A percentile compares a stretch with the other conserved stretches of the same genome.
These are phyloP conservation scores for Emmonsia crescens DNA, from an alignment of 2,329 filamentous ascomycete species.

Conservation along the genomic window DNA sequence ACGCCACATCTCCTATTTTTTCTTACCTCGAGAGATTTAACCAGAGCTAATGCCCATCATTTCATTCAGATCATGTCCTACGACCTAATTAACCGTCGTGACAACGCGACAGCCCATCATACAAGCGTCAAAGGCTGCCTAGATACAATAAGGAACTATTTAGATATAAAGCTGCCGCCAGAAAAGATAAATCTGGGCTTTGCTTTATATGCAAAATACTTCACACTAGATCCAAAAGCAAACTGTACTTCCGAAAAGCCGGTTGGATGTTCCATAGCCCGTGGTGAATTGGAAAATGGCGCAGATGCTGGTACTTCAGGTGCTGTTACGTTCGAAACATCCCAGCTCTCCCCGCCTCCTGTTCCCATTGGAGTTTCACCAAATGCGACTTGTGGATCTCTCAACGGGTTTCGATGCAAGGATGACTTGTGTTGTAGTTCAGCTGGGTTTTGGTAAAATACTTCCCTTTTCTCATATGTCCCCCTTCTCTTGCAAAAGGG, in stretches of 20 bases:
- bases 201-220: conserved; percentile 60
- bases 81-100: conserved; percentile 60
- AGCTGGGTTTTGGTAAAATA: conserved; percentile 26
- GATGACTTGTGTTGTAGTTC: conserved; percentile 25
- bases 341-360: conserved; percentile 4
- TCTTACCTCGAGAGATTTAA: not conserved
- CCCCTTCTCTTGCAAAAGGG: not conserved
- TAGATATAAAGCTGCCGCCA: conserved; percentile 44
- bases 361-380: conserved; percentile 15
- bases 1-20: not conserved
- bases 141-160: conserved; percentile 47
- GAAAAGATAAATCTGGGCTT: conserved; percentile 55
- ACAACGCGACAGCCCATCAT: conserved; percentile 54
- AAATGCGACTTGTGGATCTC: conserved; percentile 26
- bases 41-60: not conserved
- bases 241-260: conserved; percentile 36
- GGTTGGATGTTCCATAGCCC: conserved; percentile 48
- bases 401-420: conserved; percentile 21
- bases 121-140: conserved; percentile 49
- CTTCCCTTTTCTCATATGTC: not conserved
- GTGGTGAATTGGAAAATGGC: conserved; percentile 51
- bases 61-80: conserved; percentile 50
- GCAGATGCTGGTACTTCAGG: conserved; percentile 46
- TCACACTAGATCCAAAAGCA: conserved; percentile 42
- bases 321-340: conserved; percentile 36